Base-by-base conservation (phyloP, 148 eudicot genomes). In the Drosera capensis region DNA sequence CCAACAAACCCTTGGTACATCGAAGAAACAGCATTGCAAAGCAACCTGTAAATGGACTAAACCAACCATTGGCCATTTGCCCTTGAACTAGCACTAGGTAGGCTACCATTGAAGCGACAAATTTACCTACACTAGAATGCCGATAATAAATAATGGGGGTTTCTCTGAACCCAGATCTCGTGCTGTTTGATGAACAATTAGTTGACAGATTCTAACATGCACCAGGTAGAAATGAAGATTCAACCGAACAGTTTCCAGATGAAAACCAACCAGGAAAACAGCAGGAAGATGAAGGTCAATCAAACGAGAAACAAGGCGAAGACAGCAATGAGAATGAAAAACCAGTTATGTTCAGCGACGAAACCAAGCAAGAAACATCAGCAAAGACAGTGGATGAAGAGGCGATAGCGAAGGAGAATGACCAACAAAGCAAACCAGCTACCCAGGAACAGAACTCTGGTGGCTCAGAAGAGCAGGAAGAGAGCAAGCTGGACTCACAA, bases 401-500 rank as follows among this genome's bases (percentile, higher is more conserved):
- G 31, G 31, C 9, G 31, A 28, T 28, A 4, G 9, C 31, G 31
- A 28, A 28, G 9, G 31, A 9, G 6, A 28, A 9, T 9, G 9
- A 50, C 57, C 55, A 51, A 67, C 59, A 48, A 51, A 68, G 45
- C 23, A 70, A 62, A 16, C 73, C 60, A 43, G 57, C 56, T 16
- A n/a, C 21, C 24, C 43, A 21, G 14, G 20, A 37, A 13, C 43
- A 53, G 21, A 29, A 56, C 46, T 41, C 48, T n/a, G n/a, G n/a
- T 9, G 9, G 9, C 6, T 9, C 31, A 3, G 31, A 28, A 4
- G 45, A 37, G 5, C 43, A 42, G 30, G 57, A 64, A 1, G 54
- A 50, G 9, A 22, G n/a, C 14, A 48, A 28, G 39, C 48, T 38
- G 40, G 52, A 59, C 23, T 8, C 45, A 1, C 5, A n/a, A 11